These are phyloP conservation scores for Cyathus striatus DNA, from an alignment of 768 basidiomycete genomes.

Conservation along the genomic window DNA sequence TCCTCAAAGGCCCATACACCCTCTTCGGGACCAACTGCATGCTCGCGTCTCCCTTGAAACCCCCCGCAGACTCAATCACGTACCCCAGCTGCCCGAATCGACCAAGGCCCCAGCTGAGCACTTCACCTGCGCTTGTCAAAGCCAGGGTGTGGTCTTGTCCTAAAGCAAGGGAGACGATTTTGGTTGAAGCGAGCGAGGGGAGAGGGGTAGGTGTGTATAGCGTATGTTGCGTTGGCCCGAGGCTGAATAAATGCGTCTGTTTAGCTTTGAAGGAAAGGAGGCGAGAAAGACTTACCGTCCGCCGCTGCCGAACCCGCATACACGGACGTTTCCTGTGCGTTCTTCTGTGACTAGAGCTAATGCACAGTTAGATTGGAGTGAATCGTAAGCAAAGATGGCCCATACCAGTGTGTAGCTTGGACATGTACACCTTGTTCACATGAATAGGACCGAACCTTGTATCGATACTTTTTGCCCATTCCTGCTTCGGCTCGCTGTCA, in stretches of 20 bases:
- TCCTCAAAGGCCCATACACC: slow-evolving; percentile 70
- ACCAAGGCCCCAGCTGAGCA: slow-evolving; percentile 89
- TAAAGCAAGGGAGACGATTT: slow-evolving; percentile 66
- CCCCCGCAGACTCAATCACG: slow-evolving; percentile 50
- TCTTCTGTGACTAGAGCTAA: slow-evolving; percentile 69
- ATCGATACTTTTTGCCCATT: slow-evolving; percentile 22
- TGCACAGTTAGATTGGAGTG: slow-evolving; percentile 14
- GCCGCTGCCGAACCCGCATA: slow-evolving; percentile 88
- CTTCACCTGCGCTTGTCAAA: slow-evolving; percentile 74
- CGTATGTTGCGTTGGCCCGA: slow-evolving; percentile 74
- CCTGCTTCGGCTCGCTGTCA: slow-evolving; percentile 13
- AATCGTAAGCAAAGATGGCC: neutral
- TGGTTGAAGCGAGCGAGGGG: slow-evolving; percentile 19
- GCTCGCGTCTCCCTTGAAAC: slow-evolving; percentile 55
- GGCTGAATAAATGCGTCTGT: slow-evolving; percentile 28
- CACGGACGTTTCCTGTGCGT: slow-evolving; percentile 60
- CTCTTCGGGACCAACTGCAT: slow-evolving; percentile 75
- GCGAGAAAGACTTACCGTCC: slow-evolving; percentile 54
- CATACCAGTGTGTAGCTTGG: slow-evolving; percentile 82
- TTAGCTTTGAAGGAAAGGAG: neutral
- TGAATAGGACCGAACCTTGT: slow-evolving; percentile 58
- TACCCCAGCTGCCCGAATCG: slow-evolving; percentile 90
- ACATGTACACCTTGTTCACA: slow-evolving; percentile 72
- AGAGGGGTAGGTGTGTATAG: slow-evolving; percentile 69
- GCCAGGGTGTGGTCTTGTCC: slow-evolving; percentile 95